Conservation (phyloP, 148 eudicot genomes). For the Pouteria glomerata region DNA sequence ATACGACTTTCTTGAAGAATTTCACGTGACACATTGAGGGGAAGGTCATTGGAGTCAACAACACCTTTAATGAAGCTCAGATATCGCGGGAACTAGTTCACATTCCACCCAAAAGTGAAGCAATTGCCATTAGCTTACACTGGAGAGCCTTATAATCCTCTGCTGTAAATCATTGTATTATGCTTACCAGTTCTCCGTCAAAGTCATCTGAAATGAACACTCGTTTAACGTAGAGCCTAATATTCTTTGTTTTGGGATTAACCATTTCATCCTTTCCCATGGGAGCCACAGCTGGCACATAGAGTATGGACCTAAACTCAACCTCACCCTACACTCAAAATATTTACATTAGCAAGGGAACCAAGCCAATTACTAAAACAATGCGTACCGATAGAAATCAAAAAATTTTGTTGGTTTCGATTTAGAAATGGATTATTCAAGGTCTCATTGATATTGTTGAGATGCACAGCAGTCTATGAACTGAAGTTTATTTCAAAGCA, state of each 20-base stretch:
- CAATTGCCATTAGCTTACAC: neutral
- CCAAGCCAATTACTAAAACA: too few relatives aligned
- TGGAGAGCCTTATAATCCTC: neutral
- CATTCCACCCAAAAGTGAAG: slow-evolving; percentile 4
- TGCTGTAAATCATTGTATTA: neutral
- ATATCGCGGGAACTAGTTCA: slow-evolving; percentile 76
- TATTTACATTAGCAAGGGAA: too few relatives aligned
- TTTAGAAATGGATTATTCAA: neutral
- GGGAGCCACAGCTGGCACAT: slow-evolving; percentile 74
- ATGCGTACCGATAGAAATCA: neutral
- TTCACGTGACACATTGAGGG: slow-evolving; percentile 95
- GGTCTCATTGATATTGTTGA: neutral
- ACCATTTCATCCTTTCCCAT: slow-evolving; percentile 72
- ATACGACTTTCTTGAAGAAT: slow-evolving; percentile 97
- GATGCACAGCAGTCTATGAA: neutral
- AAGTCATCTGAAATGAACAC: slow-evolving; percentile 98
- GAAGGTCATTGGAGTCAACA: slow-evolving; percentile 95
- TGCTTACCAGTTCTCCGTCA: slow-evolving; percentile 90
- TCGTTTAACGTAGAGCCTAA: slow-evolving; percentile 87
- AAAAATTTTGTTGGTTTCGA: neutral
- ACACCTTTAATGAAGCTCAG: slow-evolving; percentile 92
- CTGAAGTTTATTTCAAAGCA: neutral
- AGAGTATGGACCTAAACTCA: slow-evolving; percentile 83
- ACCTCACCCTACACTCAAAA: slow-evolving; percentile 79
- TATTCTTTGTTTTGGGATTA: slow-evolving; percentile 84